phyloP scores from a whole-genome alignment of 1,284 basidiomycete genomes.

The Ganoderma sp. region DNA sequence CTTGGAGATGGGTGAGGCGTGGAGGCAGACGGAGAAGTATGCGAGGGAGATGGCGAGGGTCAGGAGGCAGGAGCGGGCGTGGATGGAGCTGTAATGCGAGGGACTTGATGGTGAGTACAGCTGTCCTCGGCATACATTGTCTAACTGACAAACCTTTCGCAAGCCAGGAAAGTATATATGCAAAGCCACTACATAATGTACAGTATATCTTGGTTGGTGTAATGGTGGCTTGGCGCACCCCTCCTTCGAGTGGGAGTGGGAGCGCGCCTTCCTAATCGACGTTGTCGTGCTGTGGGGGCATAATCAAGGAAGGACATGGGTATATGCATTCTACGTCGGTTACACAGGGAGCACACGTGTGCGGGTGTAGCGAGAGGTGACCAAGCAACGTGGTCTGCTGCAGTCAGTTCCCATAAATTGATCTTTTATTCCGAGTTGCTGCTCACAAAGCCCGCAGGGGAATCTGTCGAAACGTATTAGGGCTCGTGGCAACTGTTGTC shows the following conservation, averaged over 20 bases:
- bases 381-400: neutral
- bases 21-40: slow-evolving; percentile 24
- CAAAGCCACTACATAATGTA: neutral
- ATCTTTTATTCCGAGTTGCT: neutral
- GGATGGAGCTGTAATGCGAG: slow-evolving; percentile 14
- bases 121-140: neutral
- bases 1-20: slow-evolving; percentile 17
- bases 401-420: neutral
- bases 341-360: neutral
- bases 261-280: neutral
- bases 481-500: too few species aligned
- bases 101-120: neutral
- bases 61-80: slow-evolving; percentile 29
- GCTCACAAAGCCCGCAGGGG: neutral
- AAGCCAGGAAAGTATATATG: neutral
- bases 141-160: neutral
- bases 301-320: neutral
- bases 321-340: neutral
- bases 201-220: neutral
- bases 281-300: neutral
- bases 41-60: slow-evolving; percentile 28
- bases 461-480: neutral
- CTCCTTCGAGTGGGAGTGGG: neutral
- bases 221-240: neutral
- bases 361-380: neutral